Percentiles rank a stretch among this genome's conserved stretches.
These are phyloP conservation scores for Monosporascus sp. DNA, from an alignment of 2,329 filamentous ascomycete species.

Conservation along the genomic window DNA sequence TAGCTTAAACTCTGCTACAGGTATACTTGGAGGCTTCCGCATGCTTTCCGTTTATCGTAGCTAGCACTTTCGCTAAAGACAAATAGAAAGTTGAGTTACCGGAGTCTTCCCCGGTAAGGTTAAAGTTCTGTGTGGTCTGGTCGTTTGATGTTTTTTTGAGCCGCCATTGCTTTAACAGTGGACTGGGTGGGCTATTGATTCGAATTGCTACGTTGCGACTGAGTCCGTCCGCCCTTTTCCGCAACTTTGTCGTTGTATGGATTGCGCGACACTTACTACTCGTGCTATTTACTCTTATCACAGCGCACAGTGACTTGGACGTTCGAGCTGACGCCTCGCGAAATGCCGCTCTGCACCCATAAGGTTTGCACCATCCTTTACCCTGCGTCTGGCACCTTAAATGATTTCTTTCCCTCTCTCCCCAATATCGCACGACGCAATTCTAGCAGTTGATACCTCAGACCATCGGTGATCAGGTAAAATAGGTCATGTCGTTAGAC, in stretches of 20 bases:
- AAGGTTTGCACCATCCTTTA: neutral
- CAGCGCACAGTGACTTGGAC: neutral
- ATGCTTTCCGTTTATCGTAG: slow-evolving; percentile 62
- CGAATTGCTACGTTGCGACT: too few relatives aligned
- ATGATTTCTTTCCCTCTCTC: neutral
- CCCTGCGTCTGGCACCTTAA: neutral
- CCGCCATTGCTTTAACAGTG: too few relatives aligned
- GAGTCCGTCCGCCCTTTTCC: too few relatives aligned
- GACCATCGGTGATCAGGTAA: too few relatives aligned
- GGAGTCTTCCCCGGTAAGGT: too few relatives aligned
- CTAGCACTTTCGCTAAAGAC: slow-evolving; percentile 60
- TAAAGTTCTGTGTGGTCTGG: too few relatives aligned
- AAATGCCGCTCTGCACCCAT: neutral
- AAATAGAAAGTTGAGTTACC: slow-evolving; percentile 3
- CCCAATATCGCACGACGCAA: neutral
- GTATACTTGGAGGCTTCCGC: slow-evolving; percentile 61
- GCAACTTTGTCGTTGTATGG: too few relatives aligned
- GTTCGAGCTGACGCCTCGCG: neutral
- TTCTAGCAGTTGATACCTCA: neutral
- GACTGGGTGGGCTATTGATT: too few relatives aligned
- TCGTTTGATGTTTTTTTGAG: too few relatives aligned
- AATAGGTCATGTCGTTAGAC: too few relatives aligned
- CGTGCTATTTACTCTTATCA: too few relatives aligned
- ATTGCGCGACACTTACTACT: too few relatives aligned
- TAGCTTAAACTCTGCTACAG: slow-evolving; percentile 27